Evolutionary conservation across 768 basidiomycete species (phyloP).

Genomic region (Lactifluus subvellereus): DNA sequence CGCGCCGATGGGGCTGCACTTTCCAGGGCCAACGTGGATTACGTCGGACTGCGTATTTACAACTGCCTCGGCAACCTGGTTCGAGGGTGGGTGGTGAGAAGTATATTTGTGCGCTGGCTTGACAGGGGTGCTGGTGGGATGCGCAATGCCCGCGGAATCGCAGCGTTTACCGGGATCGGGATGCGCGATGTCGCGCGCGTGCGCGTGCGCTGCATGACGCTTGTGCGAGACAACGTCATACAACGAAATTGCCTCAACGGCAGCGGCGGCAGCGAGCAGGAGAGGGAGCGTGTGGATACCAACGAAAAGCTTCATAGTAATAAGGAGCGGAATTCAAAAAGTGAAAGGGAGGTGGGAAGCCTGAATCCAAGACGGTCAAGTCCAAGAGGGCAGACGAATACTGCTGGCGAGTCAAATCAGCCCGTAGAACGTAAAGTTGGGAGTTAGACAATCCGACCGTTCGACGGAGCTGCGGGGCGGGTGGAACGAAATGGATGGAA

Average conservation of each 20-base stretch:
- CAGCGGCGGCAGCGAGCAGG: neutral
- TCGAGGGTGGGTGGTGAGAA: neutral
- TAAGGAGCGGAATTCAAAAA: neutral
- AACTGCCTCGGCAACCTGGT: neutral
- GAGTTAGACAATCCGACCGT: neutral
- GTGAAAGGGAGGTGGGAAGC: neutral
- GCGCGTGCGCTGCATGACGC: neutral
- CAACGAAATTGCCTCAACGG: constrained; percentile 1
- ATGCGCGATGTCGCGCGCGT: neutral
- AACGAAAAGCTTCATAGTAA: constrained; percentile 12
- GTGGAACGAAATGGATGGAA: neutral
- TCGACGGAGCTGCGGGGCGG: neutral
- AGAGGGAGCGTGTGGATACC: constrained; percentile 10
- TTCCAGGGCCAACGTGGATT: neutral
- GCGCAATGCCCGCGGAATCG: neutral
- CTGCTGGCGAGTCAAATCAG: neutral
- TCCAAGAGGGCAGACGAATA: neutral
- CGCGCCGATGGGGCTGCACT: constrained; percentile 9
- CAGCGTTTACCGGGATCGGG: neutral
- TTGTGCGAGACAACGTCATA: neutral
- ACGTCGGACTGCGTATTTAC: neutral
- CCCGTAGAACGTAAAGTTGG: neutral
- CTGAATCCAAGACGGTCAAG: neutral
- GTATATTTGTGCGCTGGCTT: neutral
- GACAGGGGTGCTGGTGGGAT: neutral